A percentile compares a stretch with the other conserved stretches of the same genome.
These are phyloP conservation scores for Teunomyces atbi DNA, from an alignment of 805 yeast genomes.

Conservation along the genomic window DNA sequence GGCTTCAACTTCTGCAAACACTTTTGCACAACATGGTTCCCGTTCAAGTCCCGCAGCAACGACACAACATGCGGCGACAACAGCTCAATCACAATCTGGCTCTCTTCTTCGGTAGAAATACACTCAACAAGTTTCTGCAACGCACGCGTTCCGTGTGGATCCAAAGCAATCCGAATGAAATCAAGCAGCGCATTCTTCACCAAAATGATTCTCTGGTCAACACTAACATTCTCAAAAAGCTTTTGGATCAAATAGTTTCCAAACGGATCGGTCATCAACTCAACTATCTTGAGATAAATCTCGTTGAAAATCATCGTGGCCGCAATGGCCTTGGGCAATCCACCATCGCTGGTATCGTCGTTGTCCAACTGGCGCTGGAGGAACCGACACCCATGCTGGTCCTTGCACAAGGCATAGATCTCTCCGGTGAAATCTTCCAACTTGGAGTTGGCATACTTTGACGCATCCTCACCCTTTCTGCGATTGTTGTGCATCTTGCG, in stretches of 20 bases:
- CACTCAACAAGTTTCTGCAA: conserved; percentile 89
- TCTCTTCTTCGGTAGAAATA: conserved; percentile 68
- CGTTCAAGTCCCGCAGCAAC: conserved; percentile 85
- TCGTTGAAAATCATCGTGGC: conserved; percentile 79
- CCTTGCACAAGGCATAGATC: conserved; percentile 81
- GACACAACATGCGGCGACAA: conserved; percentile 71
- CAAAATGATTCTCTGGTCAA: conserved; percentile 66
- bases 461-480: conserved; percentile 62
- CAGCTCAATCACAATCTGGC: conserved; percentile 56
- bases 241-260: conserved; percentile 97
- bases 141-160: conserved; percentile 96
- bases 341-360: conserved; percentile 5
- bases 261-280: conserved; percentile 92
- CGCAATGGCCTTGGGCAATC: conserved; percentile 41
- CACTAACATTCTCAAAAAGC: conserved; percentile 70
- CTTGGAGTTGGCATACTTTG: conserved; percentile 65
- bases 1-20: conserved; percentile 72
- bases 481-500: conserved; percentile 39
- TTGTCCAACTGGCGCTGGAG: conserved; percentile 80
- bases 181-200: conserved; percentile 71
- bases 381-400: conserved; percentile 95
- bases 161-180: conserved; percentile 76
- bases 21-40: conserved; percentile 95
- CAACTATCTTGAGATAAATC: conserved; percentile 72
- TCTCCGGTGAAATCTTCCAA: conserved; percentile 69